Conservation (phyloP, 495 filamentous ascomycete genomes). For the Podospora comata region DNA sequence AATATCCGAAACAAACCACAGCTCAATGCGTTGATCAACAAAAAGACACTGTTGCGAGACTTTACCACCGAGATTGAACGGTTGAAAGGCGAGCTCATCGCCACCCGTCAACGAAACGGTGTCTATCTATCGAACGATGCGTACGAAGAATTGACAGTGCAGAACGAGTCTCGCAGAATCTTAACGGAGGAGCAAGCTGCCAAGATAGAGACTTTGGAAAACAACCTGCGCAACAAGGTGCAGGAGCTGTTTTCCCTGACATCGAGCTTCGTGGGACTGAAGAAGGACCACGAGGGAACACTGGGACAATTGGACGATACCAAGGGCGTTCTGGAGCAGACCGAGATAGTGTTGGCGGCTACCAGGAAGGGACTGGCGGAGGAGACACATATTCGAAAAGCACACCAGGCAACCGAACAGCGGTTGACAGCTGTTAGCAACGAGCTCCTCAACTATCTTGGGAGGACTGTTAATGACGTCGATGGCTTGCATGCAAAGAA, state of each 20-base stretch:
- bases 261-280: constrained; percentile 76
- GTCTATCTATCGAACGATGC: constrained; percentile 84
- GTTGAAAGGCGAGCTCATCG: constrained; percentile 88
- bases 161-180: constrained; percentile 90
- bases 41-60: constrained; percentile 84
- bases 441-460: constrained; percentile 70
- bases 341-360: constrained; percentile 72
- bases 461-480: constrained; percentile 74
- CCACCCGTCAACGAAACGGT: constrained; percentile 88
- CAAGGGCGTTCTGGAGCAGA: constrained; percentile 75
- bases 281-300: constrained; percentile 79
- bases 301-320: constrained; percentile 70
- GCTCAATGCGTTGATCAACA: constrained; percentile 83
- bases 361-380: constrained; percentile 74
- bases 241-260: constrained; percentile 86
- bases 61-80: constrained; percentile 93
- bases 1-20: constrained; percentile 98
- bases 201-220: constrained; percentile 89
- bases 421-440: constrained; percentile 67
- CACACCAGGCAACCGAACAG: constrained; percentile 81
- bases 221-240: constrained; percentile 81
- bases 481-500: constrained; percentile 78
- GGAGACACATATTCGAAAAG: constrained; percentile 73
- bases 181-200: constrained; percentile 87
- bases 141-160: constrained; percentile 81